These are phyloP conservation scores for Rhamnella rubrinervis DNA, from an alignment of 331 rosid species.

Conservation along the genomic window DNA sequence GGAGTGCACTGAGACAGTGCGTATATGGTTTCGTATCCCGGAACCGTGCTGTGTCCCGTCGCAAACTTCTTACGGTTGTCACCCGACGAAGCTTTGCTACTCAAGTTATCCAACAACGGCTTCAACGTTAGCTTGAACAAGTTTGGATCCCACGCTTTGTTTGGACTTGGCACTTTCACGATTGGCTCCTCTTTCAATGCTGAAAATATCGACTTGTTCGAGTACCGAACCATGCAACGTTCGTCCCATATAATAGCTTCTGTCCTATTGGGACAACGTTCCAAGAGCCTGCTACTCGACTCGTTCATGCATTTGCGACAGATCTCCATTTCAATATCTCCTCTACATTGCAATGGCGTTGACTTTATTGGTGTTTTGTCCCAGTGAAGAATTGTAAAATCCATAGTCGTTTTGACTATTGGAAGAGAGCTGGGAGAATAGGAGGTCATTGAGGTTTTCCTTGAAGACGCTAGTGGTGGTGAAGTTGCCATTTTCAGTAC, in stretches of 20 bases:
- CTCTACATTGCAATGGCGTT: no score
- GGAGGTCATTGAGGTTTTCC: conserved; percentile 8
- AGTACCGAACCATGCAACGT: conserved; percentile 3
- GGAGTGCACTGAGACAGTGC: conserved; percentile 36
- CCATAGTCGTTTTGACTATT: neutral
- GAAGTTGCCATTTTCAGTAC: neutral
- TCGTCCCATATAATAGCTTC: no score
- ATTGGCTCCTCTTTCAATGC: neutral
- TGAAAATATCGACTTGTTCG: conserved; percentile 12
- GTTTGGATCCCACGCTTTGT: neutral
- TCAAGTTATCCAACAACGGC: neutral
- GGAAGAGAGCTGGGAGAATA: conserved; percentile 6
- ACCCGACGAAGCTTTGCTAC: conserved; percentile 8
- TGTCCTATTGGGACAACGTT: neutral
- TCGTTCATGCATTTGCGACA: conserved; percentile 2
- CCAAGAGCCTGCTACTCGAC: neutral
- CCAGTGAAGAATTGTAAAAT: no score
- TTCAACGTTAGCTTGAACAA: neutral
- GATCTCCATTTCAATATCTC: no score
- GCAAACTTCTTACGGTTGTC: conserved; percentile 8
- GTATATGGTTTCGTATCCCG: neutral
- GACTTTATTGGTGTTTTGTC: no score
- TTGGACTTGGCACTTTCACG: neutral
- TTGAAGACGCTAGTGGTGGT: neutral
- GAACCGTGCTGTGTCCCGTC: conserved; percentile 1